A percentile compares a stretch with the other conserved stretches of the same genome.
Evolutionary conservation across 1,284 basidiomycete species (phyloP).

Genomic region (Amylostereum areolatum): DNA sequence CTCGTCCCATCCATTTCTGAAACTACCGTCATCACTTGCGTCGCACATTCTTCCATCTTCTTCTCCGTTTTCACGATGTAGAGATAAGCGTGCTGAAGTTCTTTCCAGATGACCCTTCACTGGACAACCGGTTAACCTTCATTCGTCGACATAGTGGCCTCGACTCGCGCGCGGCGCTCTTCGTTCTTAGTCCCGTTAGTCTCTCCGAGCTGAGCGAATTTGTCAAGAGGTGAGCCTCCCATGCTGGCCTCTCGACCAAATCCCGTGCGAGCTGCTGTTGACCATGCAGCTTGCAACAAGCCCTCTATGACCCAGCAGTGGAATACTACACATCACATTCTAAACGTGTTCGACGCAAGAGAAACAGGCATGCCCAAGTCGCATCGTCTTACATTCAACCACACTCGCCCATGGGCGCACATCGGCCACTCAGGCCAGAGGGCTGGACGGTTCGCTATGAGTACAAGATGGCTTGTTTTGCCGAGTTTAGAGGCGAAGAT

Average conservation of each 20-base stretch:
- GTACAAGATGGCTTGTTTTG: constrained; percentile 95
- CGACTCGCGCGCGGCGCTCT: constrained; percentile 87
- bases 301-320: constrained; percentile 80
- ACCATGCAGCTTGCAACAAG: constrained; percentile 73
- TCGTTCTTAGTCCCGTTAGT: constrained; percentile 90
- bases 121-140: constrained; percentile 80
- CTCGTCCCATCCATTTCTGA: no score
- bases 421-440: constrained; percentile 66
- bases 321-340: constrained; percentile 93
- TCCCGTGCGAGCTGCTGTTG: no score
- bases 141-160: constrained; percentile 84
- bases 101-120: constrained; percentile 73
- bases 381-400: constrained; percentile 40
- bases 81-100: no score
- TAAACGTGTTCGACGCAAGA: constrained; percentile 85
- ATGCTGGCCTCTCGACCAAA: no score
- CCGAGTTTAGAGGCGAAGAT: constrained; percentile 88
- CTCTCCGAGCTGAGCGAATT: constrained; percentile 81
- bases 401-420: constrained; percentile 37
- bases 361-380: constrained; percentile 66
- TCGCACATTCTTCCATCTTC: no score
- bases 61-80: no score
- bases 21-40: no score
- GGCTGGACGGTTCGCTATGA: constrained; percentile 97
- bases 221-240: constrained; percentile 56